Percentiles rank a stretch among this genome's conserved stretches.
These are phyloP conservation scores for Pistacia integerrima DNA, from an alignment of 345 rosid genomes.

Conservation along the genomic window DNA sequence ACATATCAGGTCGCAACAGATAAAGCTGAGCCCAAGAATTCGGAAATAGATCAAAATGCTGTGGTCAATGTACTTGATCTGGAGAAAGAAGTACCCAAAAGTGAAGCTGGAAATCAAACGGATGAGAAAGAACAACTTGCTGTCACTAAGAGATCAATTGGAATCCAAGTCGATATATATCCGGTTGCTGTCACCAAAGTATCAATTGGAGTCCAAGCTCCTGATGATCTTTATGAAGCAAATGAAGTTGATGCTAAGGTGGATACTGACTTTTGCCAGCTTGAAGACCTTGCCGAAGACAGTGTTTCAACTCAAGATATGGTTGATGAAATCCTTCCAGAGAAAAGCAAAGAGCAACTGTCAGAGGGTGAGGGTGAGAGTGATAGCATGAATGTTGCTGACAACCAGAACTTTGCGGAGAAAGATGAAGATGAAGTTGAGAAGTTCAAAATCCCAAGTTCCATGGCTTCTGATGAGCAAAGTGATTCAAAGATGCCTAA, in stretches of 20 bases:
- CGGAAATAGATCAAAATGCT: conserved; percentile 16
- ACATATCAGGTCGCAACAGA: neutral
- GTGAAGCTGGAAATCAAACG: conserved; percentile 17
- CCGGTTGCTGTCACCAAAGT: neutral
- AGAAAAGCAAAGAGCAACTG: conserved; percentile 6
- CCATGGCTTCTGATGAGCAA: conserved; percentile 26
- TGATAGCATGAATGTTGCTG: conserved; percentile 5
- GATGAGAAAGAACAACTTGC: conserved; percentile 11
- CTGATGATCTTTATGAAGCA: conserved; percentile 16
- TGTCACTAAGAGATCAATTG: conserved; percentile 9
- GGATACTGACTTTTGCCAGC: conserved; percentile 7
- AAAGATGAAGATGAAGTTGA: conserved; percentile 24
- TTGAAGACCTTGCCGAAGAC: conserved; percentile 9
- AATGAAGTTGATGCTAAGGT: conserved; percentile 7
- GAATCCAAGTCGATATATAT: conserved; percentile 14
- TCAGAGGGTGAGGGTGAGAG: conserved; percentile 6
- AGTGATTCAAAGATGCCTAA: conserved; percentile 11
- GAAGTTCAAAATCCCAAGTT: conserved; percentile 18
- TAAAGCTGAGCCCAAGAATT: conserved; percentile 10
- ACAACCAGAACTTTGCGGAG: conserved; percentile 16
- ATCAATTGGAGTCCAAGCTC: conserved; percentile 14
- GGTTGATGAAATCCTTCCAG: conserved; percentile 11
- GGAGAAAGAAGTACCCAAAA: conserved; percentile 9
- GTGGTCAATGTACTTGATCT: neutral
- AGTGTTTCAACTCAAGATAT: conserved; percentile 6